Base-by-base conservation (phyloP, 352 stramenopile genomes). In the Globisporangium spinosum region DNA sequence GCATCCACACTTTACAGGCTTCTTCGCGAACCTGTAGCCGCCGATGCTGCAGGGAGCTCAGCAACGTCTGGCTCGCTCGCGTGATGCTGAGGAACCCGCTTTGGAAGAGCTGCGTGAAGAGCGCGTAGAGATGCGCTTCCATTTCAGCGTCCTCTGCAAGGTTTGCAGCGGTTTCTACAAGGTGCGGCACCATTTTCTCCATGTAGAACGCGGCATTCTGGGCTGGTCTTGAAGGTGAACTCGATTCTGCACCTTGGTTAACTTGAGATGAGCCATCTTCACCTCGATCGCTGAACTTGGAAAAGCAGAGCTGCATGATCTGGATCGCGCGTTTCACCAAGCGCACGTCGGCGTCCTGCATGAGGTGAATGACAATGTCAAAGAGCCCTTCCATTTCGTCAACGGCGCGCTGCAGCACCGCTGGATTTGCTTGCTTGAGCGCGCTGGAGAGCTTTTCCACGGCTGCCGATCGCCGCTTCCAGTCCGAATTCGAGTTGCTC, bases 401-500 rank as follows among this genome's bases (percentile, higher is more conserved):
- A 35, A 76, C 63, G 20, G 49, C 58, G 29, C 58, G 29, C 7
- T 67, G 58, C 17, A 82, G 27, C 40, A 56, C 60, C 22, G 10
- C 40, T 34, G 63, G 29, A 25, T 77, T 69, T 2, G 80, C 73
- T 12, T 82, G 49, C 59, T 85, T 85, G 32, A 70, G 73, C 0
- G 71, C 55, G 1, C 68, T 65, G 29, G 80, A 88, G 1, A 93
- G 66, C 54, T 87, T 76, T 62, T 91, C 82, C 9, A 89, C 82
- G 3, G 83, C 83, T 17, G 68, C 68, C 3, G 83, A 75, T 2
- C 85, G 73, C 32, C 80, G 84, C 70, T 91, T 93, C 85, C 85
- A 93, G 49, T 90, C 82, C 8, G 81, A 73, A 47, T 93, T 91
- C 17, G 81, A 89, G 56, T 87, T 89, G 38, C 77, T 83, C 3